Base-by-base conservation (phyloP, 202 grass and related monocot genomes). In the Musa balbisiana region DNA sequence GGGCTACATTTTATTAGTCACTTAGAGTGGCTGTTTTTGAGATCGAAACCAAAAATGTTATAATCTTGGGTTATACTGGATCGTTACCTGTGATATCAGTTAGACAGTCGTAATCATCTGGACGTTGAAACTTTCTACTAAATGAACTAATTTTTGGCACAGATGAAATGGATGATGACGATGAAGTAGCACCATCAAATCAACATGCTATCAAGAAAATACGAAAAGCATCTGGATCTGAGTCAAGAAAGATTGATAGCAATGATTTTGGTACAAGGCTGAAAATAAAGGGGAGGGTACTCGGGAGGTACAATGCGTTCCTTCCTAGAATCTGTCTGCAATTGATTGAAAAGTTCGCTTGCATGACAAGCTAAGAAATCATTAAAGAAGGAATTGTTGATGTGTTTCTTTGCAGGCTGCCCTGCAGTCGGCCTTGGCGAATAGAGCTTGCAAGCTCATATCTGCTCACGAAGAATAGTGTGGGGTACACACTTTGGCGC, bases 201-300 rank as follows among this genome's bases (percentile, higher is more conserved):
- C 78, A 84, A 56, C 76, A 69, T 9, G 12, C 58, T 75, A 14
- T 49, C 60, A 91, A 76, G 77, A 98, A 86, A 84, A 59, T 74
- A 6, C 82, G 76, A 49, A 87, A 76, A 51, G 79, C 67, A 71
- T 77, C 67, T 55, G 77, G 25, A 50, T 84, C 83, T 54, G 72
- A 67, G 43, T 67, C 65, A 43, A 27, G 20, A 67, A 67, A 67
- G 65, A 67, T 17, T 11, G 65, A 67, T 67, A 5, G 65, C 27
- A 43, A 24, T 43, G 24, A 86, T 86, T 54, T 50, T 25, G 58
- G 77, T 62, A 77, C 56, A 76, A 97, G 91, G 64, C 29, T 75
- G 8, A 87, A 82, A 64, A 88, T 76, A 76, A 91, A 87, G 77
- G 87, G 88, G 3, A 91, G 88, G 76, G 74, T 97, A 80, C 68